A percentile compares a stretch with the other conserved stretches of the same genome.
phyloP scores from a whole-genome alignment of 371 early-diverging fungal species.

The Mucor velutinosus region DNA sequence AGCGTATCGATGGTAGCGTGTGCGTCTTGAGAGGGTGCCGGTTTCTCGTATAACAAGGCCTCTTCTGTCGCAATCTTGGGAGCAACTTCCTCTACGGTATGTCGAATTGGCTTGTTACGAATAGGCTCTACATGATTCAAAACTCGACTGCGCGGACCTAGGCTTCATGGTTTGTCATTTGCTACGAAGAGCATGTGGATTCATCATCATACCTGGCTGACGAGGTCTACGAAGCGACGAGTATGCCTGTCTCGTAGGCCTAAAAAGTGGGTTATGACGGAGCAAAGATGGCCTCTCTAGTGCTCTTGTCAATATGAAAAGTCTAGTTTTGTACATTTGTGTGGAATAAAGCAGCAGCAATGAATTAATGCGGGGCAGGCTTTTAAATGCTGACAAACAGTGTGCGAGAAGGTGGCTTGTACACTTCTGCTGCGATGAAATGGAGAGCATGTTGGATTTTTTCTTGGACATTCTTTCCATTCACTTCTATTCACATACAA shows the following conservation, averaged over 20 bases:
- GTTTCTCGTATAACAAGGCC: neutral
- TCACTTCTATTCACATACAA: neutral
- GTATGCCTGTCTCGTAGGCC: slow-evolving; percentile 7
- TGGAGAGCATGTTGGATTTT: neutral
- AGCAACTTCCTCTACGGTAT: neutral
- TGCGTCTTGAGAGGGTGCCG: slow-evolving; percentile 9
- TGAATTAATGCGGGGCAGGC: slow-evolving; percentile 1
- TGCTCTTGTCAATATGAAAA: neutral
- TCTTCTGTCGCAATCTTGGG: slow-evolving; percentile 2
- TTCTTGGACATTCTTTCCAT: neutral
- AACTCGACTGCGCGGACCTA: slow-evolving; percentile 46
- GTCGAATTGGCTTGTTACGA: slow-evolving; percentile 4
- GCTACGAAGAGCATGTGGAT: neutral
- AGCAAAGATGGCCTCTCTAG: neutral
- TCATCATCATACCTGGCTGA: slow-evolving; percentile 11
- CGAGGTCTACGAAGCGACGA: slow-evolving; percentile 27
- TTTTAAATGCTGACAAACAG: neutral
- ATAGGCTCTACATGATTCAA: slow-evolving; percentile 33
- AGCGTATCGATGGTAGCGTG: slow-evolving; percentile 17
- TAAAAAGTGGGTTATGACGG: neutral
- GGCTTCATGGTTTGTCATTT: too few relatives aligned
- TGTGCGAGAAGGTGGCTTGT: neutral
- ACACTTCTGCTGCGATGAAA: neutral
- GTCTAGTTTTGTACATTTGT: slow-evolving; percentile 11
- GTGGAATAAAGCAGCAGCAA: neutral